Base-by-base conservation (phyloP, 805 yeast genomes). In the Metschnikowia corniflorae region DNA sequence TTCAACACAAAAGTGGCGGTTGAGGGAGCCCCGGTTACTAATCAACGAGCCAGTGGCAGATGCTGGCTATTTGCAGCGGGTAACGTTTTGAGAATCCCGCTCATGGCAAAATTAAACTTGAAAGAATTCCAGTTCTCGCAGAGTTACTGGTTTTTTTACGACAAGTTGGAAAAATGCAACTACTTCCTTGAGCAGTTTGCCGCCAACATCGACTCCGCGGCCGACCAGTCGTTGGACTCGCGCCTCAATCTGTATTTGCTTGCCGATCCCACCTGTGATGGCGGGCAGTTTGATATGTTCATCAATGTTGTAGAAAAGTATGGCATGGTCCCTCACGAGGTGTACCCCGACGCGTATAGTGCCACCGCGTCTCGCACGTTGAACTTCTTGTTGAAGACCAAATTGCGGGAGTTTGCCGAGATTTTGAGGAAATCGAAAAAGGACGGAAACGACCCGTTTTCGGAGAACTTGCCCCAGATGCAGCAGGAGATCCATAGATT, bases 21-120 rank as follows among this genome's bases (percentile, higher is more conserved):
- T 4, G 79, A 76, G 49, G 82, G 81, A 3, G 51, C 75, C 1
- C 88, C 89, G 17, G 71, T 82, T 32, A 44, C 46, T 15, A 42
- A 42, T 32, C 54, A 50, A 31, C 42, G 38, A 21, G 20, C 45
- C n/a, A 42, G 51, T 20, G 54, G 53, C 16, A 29, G 53, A 21
- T 48, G 54, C 31, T 50, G 54, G 54, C 42, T 50, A n/a, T 48
- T 48, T 26, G 54, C 54, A 5, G 39, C 46, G 13, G 46, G 49
- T 6, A 50, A 50, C 27, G 50, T 48, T 19, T 36, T 48, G 39
- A 29, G 54, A 16, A 42, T 44, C 26, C 41, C 42, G 8, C 32
- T 50, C 9, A 48, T 48, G 49, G 47, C 45, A 33, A 43, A 43
- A 29, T 35, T 39, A 23, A 39, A 40, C 26, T 19, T 50, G 26